Evolutionary conservation across 306 rosid species (phyloP).

Genomic region (peach (Prunus persica)): Prunus_persica_NCBIv2 NC_034010.1:26554001-26554500

Average conservation of each 20-base stretch:
- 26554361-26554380: background rate
- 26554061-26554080: too few species aligned
- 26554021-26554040: background rate
- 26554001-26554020: background rate
- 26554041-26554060: background rate
- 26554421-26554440: background rate
- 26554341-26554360: background rate
- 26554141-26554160: slow-evolving; percentile 7
- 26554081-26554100: too few species aligned
- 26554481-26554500: background rate
- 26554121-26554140: background rate
- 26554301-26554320: background rate
- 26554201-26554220: background rate
- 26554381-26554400: background rate
- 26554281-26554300: background rate
- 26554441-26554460: background rate
- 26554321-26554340: background rate
- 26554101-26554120: too few species aligned
- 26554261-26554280: background rate
- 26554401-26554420: background rate
- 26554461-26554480: background rate
- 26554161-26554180: slow-evolving; percentile 7
- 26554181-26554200: background rate
- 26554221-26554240: background rate
- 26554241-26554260: background rate